Percentiles rank a stretch among this genome's conserved stretches.
phyloP scores from a whole-genome alignment of 805 yeast species.

The Maudiozyma saulgeensis region DNA sequence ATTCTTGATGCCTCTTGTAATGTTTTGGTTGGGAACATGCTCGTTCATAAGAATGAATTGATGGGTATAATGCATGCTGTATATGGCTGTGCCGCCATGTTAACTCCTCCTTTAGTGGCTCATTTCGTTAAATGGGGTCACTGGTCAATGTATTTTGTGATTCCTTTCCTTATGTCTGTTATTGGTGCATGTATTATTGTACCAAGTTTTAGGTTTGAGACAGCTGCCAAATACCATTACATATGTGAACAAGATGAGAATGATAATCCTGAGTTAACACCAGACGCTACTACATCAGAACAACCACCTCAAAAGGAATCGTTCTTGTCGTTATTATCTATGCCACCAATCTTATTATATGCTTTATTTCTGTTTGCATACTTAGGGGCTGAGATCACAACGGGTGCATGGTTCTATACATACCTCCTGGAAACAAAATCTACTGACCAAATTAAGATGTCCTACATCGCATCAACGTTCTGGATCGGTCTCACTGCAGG shows the following conservation, averaged over 20 bases:
- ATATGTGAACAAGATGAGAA: constrained; percentile 10
- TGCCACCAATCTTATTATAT: constrained; percentile 36
- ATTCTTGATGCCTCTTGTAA: constrained; percentile 27
- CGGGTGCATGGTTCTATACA: constrained; percentile 66
- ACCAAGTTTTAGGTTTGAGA: constrained; percentile 40
- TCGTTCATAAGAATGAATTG: constrained; percentile 43
- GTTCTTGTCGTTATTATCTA: constrained; percentile 16
- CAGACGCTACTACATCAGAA: constrained; percentile 1
- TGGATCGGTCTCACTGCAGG: constrained; percentile 69
- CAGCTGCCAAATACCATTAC: constrained; percentile 30
- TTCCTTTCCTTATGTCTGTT: constrained; percentile 34
- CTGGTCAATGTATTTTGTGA: constrained; percentile 22
- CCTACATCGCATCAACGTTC: constrained; percentile 58
- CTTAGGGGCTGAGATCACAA: constrained; percentile 59
- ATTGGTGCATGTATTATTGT: constrained; percentile 22
- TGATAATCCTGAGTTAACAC: constrained; percentile 6
- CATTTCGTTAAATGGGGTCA: constrained; percentile 24
- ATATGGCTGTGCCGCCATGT: constrained; percentile 65
- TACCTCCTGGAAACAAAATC: constrained; percentile 47
- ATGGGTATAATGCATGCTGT: constrained; percentile 58
- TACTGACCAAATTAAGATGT: constrained; percentile 39
- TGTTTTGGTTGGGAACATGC: constrained; percentile 25
- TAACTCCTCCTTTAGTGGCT: constrained; percentile 58
- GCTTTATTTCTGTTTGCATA: constrained; percentile 50
- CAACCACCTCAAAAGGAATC: not conserved